phyloP scores from a whole-genome alignment of 352 stramenopile genomes.

The Paralagenidium karlingii region DNA sequence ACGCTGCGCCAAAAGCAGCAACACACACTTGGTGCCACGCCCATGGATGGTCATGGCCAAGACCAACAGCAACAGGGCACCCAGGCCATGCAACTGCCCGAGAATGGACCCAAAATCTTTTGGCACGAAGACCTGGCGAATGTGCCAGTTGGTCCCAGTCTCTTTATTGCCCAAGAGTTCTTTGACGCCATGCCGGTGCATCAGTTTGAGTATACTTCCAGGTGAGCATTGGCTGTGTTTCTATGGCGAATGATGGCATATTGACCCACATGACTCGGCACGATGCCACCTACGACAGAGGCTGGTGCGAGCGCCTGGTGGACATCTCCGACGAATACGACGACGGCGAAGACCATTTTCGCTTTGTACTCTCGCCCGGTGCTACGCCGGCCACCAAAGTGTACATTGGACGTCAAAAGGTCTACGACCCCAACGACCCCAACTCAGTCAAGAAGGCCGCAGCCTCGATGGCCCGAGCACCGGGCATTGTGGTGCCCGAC shows the following conservation, averaged over 20 bases:
- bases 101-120: slow-evolving; percentile 31
- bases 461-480: slow-evolving; percentile 5
- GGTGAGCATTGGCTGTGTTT: slow-evolving; percentile 11
- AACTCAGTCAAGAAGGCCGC: slow-evolving; percentile 11
- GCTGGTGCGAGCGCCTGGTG: slow-evolving; percentile 91
- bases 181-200: slow-evolving; percentile 92
- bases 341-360: slow-evolving; percentile 78
- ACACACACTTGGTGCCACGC: slow-evolving; percentile 48
- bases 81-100: slow-evolving; percentile 38
- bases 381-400: slow-evolving; percentile 85
- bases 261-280: too few species aligned
- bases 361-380: slow-evolving; percentile 89
- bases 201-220: slow-evolving; percentile 90
- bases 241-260: too few species aligned
- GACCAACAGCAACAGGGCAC: slow-evolving; percentile 18
- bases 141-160: slow-evolving; percentile 62
- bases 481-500: slow-evolving; percentile 26
- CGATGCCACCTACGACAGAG: slow-evolving; percentile 17
- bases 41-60: slow-evolving; percentile 15
- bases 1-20: slow-evolving; percentile 85
- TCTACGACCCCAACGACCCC: slow-evolving; percentile 59
- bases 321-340: slow-evolving; percentile 72
- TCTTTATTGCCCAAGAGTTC: slow-evolving; percentile 88
- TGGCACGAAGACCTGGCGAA: slow-evolving; percentile 84
- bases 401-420: slow-evolving; percentile 72